Evolutionary conservation across 1,284 basidiomycete species (phyloP).

Genomic region (Porogramme epimiltina): DNA sequence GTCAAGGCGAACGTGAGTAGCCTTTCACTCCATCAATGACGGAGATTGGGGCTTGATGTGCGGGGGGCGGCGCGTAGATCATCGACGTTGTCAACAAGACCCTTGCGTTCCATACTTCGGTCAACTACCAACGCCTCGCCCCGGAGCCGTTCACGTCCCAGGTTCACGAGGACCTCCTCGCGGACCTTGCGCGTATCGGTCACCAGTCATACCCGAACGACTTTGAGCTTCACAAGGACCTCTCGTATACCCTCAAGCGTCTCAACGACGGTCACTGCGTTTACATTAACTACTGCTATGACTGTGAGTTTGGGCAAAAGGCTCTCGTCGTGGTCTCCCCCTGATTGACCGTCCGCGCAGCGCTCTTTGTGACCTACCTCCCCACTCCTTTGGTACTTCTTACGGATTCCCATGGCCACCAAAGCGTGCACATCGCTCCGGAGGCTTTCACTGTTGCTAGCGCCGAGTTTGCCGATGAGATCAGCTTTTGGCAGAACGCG

Average conservation of each 20-base stretch:
- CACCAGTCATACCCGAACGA: slow-evolving; percentile 47
- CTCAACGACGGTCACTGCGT: slow-evolving; percentile 62
- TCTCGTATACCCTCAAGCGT: slow-evolving; percentile 54
- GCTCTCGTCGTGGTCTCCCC: background rate
- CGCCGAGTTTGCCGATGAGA: slow-evolving; percentile 53
- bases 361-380: slow-evolving; percentile 54
- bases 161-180: slow-evolving; percentile 56
- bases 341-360: slow-evolving; percentile 15
- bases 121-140: slow-evolving; percentile 57
- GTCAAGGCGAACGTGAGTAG: slow-evolving; percentile 49
- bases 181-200: slow-evolving; percentile 51
- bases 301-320: slow-evolving; percentile 39
- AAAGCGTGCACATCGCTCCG: slow-evolving; percentile 56
- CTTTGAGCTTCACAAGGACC: slow-evolving; percentile 54
- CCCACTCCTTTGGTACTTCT: slow-evolving; percentile 56
- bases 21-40: background rate
- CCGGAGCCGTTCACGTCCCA: slow-evolving; percentile 55
- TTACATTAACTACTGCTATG: slow-evolving; percentile 57
- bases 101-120: slow-evolving; percentile 60
- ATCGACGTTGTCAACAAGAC: slow-evolving; percentile 61
- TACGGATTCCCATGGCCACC: slow-evolving; percentile 44
- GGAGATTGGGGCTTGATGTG: too few relatives aligned
- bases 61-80: slow-evolving; percentile 31
- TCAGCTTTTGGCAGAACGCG: slow-evolving; percentile 55
- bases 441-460: slow-evolving; percentile 57